phyloP scores from a whole-genome alignment of 2,329 filamentous ascomycete genomes.

The Fusarium agapanthi region DNA sequence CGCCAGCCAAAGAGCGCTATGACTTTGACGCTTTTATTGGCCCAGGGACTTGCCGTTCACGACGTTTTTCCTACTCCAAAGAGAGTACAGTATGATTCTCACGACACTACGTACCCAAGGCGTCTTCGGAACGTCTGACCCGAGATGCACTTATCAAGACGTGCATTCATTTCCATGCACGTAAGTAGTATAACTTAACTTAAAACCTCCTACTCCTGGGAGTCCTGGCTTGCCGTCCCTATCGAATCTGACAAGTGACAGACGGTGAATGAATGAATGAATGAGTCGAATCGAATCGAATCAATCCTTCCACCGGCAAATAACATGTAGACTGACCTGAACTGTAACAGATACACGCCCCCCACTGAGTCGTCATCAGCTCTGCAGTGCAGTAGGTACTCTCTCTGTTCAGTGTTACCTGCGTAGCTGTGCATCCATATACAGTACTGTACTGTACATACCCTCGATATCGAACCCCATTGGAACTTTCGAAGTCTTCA shows the following conservation, averaged over 20 bases:
- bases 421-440: not conserved
- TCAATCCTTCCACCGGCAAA: not conserved
- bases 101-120: not conserved
- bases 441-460: not conserved
- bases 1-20: slow-evolving; percentile 9
- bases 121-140: not conserved
- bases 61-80: not conserved
- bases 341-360: not conserved
- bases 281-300: not conserved
- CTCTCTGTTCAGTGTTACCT: not conserved
- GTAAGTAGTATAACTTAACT: not conserved
- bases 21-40: not conserved
- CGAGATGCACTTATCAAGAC: slow-evolving; percentile 1
- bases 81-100: not conserved
- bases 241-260: slow-evolving; percentile 24
- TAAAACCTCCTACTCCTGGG: not conserved
- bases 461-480: not conserved
- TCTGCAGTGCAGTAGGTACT: not conserved
- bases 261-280: not conserved
- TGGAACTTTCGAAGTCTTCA: not conserved
- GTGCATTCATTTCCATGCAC: slow-evolving; percentile 1
- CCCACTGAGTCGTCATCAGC: slow-evolving; percentile 15
- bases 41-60: not conserved
- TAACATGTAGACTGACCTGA: not conserved
- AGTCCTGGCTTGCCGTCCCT: not conserved